Conservation (phyloP, 106 monocot genomes). For the Triglochin maritima region DNA sequence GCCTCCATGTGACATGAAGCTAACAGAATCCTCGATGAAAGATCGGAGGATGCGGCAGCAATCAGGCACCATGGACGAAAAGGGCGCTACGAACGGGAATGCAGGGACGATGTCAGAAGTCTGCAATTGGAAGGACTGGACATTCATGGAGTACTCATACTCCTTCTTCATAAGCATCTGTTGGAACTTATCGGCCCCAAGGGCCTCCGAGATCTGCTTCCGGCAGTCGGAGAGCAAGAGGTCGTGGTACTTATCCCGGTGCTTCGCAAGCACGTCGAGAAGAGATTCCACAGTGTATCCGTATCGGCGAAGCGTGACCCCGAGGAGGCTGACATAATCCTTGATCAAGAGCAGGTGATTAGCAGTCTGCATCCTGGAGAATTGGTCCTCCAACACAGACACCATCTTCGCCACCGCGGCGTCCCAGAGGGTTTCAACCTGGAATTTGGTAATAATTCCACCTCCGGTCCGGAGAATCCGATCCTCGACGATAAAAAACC, state of each 20-base stretch:
- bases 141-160: conserved; percentile 99
- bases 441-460: conserved; percentile 46
- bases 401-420: conserved; percentile 82
- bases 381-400: conserved; percentile 82
- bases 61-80: conserved; percentile 78
- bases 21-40: conserved; percentile 89
- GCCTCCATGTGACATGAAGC: conserved; percentile 91
- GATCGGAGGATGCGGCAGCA: conserved; percentile 88
- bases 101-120: conserved; percentile 82
- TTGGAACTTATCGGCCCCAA: conserved; percentile 69
- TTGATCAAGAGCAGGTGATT: conserved; percentile 79
- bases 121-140: conserved; percentile 85
- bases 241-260: conserved; percentile 96
- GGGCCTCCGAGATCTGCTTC: conserved; percentile 67
- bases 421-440: conserved; percentile 86
- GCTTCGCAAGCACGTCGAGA: conserved; percentile 71
- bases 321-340: conserved; percentile 75
- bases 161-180: conserved; percentile 99
- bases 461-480: conserved; percentile 69
- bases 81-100: conserved; percentile 89
- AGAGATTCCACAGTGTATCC: conserved; percentile 66
- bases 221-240: conserved; percentile 84
- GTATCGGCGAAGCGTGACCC: conserved; percentile 63
- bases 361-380: conserved; percentile 89
- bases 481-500: conserved; percentile 94